Evolutionary conservation across 305 asterid species (phyloP), one percentile per base, ranked within the genome.

Genomic region (Striga hermonthica): DNA sequence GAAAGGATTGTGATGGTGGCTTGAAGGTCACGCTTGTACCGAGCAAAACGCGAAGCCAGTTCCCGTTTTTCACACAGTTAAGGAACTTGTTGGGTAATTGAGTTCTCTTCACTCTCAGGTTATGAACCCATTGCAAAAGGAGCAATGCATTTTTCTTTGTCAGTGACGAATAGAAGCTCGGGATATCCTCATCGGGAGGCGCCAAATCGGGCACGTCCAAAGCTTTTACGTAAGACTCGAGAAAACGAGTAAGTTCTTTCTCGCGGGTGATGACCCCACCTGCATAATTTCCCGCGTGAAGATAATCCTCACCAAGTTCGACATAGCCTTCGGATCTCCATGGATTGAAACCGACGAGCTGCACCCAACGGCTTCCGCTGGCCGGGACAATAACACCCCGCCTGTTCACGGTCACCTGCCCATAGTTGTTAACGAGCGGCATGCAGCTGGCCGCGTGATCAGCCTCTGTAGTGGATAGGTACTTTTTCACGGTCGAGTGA

Each of bases 301-400:
- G 15, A 49, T 49, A 49, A 49, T 49, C 55, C 55, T 49, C 55
- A 0, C 31, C 55, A n/a, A 49, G 31, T 13, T 49, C 55, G 15
- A 49, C 55, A 13, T 49, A 49, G 28, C 55, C 55, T 49, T 49
- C 55, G 15, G 2, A 1, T 49, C 28, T 49, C 55, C 55, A 49
- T 49, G 55, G 55, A 49, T 49, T 49, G 7, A 28, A 49, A 49
- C 55, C 55, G 6, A 49, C 55, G 31, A 49, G 55, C 55, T 49
- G 55, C 14, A 49, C 55, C 55, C 55, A 49, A 49, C 55, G 15
- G 55, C 55, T 49, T n/a, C 28, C 55, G 9, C 15, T 14, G 7
- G 55, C 55, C 4, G 55, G 55, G 55, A 49, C 55, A n/a, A 49
- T 9, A 13, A 7, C 31, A 3, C 55, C 55, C 7, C 12, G 31